These are phyloP conservation scores for Thielaviopsis populi DNA, from an alignment of 2,329 filamentous ascomycete species.

Conservation along the genomic window DNA sequence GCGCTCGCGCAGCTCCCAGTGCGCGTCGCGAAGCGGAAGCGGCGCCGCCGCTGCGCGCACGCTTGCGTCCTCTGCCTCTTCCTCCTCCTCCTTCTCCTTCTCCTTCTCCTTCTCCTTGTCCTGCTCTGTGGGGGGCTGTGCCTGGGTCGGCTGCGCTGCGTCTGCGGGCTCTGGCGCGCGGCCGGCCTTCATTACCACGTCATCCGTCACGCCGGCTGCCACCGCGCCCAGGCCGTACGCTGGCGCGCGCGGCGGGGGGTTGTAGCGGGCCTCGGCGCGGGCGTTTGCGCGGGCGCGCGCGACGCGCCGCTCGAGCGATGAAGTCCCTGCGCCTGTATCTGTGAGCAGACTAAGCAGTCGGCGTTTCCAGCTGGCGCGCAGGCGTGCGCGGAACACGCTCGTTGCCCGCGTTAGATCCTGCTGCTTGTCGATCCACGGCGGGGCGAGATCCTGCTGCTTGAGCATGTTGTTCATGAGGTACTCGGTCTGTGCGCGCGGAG, in stretches of 20 bases:
- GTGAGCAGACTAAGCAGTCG: slow-evolving; percentile 69
- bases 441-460: slow-evolving; percentile 84
- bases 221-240: slow-evolving; percentile 21
- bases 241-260: slow-evolving; percentile 33
- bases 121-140: too few relatives aligned
- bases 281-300: slow-evolving; percentile 57
- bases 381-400: slow-evolving; percentile 53
- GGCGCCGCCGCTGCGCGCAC: too few relatives aligned
- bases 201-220: slow-evolving; percentile 32
- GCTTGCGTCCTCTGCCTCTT: too few relatives aligned
- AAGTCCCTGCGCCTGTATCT: slow-evolving; percentile 44
- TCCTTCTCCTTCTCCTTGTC: too few relatives aligned
- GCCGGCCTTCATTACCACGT: slow-evolving; percentile 34
- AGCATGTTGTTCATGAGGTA: slow-evolving; percentile 99
- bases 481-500: slow-evolving; percentile 44
- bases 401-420: slow-evolving; percentile 65
- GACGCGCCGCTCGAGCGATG: slow-evolving; percentile 55
- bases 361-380: slow-evolving; percentile 71
- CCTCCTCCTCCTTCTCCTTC: background rate
- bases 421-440: slow-evolving; percentile 98
- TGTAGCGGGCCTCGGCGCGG: slow-evolving; percentile 51
- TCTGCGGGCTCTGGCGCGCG: too few relatives aligned
- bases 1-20: slow-evolving; percentile 58
- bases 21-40: slow-evolving; percentile 57
- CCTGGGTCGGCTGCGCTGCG: too few relatives aligned